Evolutionary conservation across 2,329 filamentous ascomycete genomes (phyloP).

Genomic region (Neopestalotiopsis rosae): DNA sequence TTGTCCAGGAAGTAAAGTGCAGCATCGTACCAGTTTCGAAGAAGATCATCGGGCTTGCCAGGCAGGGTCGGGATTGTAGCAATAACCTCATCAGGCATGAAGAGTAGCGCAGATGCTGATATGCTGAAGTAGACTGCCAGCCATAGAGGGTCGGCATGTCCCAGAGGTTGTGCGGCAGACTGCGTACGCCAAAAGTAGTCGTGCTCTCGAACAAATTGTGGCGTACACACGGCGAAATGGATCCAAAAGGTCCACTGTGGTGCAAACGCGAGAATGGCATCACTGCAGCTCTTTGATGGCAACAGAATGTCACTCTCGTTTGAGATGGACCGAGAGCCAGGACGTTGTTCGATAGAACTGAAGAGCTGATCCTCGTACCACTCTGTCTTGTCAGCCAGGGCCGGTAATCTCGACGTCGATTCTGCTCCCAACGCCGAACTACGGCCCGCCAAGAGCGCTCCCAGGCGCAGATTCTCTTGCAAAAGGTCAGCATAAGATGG

Average conservation of each 20-base stretch:
- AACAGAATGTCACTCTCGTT: background rate
- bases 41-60: background rate
- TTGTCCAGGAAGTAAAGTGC: background rate
- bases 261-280: background rate
- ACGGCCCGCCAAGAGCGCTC: background rate
- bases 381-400: background rate
- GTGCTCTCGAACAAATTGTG: background rate
- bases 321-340: background rate
- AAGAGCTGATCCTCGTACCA: background rate
- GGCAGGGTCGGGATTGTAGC: background rate
- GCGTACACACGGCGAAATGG: background rate
- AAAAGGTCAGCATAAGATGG: background rate
- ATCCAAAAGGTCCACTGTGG: background rate
- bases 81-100: background rate
- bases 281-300: background rate
- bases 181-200: background rate
- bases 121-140: background rate
- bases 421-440: background rate
- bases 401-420: background rate
- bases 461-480: background rate
- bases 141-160: background rate
- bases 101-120: background rate
- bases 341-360: background rate
- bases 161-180: background rate
- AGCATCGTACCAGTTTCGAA: background rate